phyloP scores from a whole-genome alignment of 2,329 filamentous ascomycete species.

The Aspergillus udagawae region DNA sequence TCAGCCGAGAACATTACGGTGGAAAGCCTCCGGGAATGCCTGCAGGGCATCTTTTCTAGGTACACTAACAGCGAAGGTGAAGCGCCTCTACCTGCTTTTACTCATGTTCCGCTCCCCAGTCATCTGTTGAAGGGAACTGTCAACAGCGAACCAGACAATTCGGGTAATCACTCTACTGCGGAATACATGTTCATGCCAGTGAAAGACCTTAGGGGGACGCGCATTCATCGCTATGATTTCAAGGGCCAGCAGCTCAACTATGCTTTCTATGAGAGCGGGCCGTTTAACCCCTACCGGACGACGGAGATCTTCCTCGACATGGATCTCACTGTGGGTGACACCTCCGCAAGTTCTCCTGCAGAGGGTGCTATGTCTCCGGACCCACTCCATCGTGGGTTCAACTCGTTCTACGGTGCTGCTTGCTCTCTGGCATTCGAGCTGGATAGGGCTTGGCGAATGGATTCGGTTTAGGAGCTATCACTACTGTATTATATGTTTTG shows the following conservation, averaged over 20 bases:
- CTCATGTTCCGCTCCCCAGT: conserved; percentile 27
- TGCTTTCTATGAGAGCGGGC: conserved; percentile 29
- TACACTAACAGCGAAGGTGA: conserved; percentile 6
- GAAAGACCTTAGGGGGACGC: conserved; percentile 24
- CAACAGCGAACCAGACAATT: not conserved
- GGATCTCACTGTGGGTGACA: conserved; percentile 13
- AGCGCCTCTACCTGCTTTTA: conserved; percentile 27
- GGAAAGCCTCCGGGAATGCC: conserved; percentile 17
- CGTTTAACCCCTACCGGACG: conserved; percentile 24
- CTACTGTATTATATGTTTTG: conserved; percentile 3
- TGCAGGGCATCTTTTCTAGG: conserved; percentile 20
- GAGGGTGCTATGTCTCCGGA: conserved; percentile 1
- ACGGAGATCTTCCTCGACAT: conserved; percentile 32
- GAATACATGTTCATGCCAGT: conserved; percentile 36
- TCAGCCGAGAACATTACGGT: conserved; percentile 11
- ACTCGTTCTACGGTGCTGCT: conserved; percentile 34
- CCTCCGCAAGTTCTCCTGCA: not conserved
- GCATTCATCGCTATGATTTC: conserved; percentile 30
- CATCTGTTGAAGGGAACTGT: conserved; percentile 10
- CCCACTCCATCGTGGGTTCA: conserved; percentile 25
- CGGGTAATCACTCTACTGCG: conserved; percentile 15
- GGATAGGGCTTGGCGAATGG: conserved; percentile 15
- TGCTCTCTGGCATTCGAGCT: conserved; percentile 38
- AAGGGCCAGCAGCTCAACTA: conserved; percentile 29
- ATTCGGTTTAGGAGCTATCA: not conserved